Conservation (phyloP, 2,329 filamentous ascomycete species). For the Alternaria longipes region DNA sequence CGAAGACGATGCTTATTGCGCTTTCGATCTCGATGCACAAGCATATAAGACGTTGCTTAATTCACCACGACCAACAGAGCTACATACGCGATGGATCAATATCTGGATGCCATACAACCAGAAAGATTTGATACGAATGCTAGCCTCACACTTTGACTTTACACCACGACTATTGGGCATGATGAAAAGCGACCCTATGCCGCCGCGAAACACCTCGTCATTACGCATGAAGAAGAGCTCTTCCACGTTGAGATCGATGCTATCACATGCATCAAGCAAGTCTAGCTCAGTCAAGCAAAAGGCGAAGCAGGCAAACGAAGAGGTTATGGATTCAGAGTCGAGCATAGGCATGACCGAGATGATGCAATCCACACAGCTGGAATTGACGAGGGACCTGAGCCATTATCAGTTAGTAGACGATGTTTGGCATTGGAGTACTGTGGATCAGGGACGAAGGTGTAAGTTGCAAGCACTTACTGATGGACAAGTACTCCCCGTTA, state of each 20-base stretch:
- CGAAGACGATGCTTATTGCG: constrained; percentile 63
- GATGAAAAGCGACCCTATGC: constrained; percentile 66
- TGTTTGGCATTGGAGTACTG: constrained; percentile 79
- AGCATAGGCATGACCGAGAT: constrained; percentile 48
- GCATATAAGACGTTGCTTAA: constrained; percentile 53
- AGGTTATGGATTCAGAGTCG: constrained; percentile 42
- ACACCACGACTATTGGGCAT: constrained; percentile 71
- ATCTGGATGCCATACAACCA: constrained; percentile 74
- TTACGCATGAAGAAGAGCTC: constrained; percentile 40
- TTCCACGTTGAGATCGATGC: constrained; percentile 42
- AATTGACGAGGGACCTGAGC: constrained; percentile 53
- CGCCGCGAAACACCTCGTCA: constrained; percentile 27
- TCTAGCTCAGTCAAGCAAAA: constrained; percentile 25
- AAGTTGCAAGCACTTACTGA: constrained; percentile 30
- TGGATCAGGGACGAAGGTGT: constrained; percentile 74
- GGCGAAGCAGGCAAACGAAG: constrained; percentile 23
- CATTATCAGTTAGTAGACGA: constrained; percentile 71
- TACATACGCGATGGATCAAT: constrained; percentile 77
- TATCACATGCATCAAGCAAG: constrained; percentile 40
- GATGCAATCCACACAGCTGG: constrained; percentile 49
- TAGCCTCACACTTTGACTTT: constrained; percentile 72
- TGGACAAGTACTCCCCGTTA: not conserved
- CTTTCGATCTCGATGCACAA: constrained; percentile 60
- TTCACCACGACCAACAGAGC: constrained; percentile 56
- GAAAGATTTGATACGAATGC: constrained; percentile 61